Evolutionary conservation across 805 yeast species (phyloP).

Genomic region (Lipomyces sp.): DNA sequence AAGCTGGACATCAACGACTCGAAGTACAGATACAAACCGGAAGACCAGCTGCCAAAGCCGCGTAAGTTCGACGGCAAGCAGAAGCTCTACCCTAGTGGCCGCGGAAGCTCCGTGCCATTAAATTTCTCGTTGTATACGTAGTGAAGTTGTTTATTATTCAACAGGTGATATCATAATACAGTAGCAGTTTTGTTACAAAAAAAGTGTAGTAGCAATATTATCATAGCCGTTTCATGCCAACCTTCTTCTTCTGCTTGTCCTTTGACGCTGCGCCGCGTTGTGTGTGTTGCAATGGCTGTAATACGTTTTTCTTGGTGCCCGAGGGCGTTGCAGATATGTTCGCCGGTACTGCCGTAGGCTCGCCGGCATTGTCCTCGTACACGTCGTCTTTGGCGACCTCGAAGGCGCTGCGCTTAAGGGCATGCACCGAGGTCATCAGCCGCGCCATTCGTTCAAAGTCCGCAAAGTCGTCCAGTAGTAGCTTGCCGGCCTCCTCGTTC

Average conservation of each 20-base stretch:
- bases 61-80: conserved; percentile 66
- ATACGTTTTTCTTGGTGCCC: background rate
- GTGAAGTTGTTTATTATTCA: background rate
- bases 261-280: background rate
- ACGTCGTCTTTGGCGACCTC: background rate
- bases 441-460: conserved; percentile 33
- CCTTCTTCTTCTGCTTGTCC: conserved; percentile 19
- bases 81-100: conserved; percentile 90
- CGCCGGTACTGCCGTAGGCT: too few species aligned
- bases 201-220: background rate
- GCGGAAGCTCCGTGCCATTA: conserved; percentile 88
- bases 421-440: conserved; percentile 36
- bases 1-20: conserved; percentile 59
- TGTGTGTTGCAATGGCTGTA: background rate
- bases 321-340: too few species aligned
- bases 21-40: conserved; percentile 68
- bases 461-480: conserved; percentile 34
- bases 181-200: too few species aligned
- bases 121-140: conserved; percentile 47
- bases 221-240: conserved; percentile 21
- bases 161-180: background rate
- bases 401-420: conserved; percentile 24
- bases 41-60: conserved; percentile 78
- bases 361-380: too few species aligned
- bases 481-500: conserved; percentile 37